Percentiles rank a stretch among this genome's conserved stretches.
Evolutionary conservation across 768 basidiomycete species (phyloP).

Genomic region (Suillus alpinus): DNA sequence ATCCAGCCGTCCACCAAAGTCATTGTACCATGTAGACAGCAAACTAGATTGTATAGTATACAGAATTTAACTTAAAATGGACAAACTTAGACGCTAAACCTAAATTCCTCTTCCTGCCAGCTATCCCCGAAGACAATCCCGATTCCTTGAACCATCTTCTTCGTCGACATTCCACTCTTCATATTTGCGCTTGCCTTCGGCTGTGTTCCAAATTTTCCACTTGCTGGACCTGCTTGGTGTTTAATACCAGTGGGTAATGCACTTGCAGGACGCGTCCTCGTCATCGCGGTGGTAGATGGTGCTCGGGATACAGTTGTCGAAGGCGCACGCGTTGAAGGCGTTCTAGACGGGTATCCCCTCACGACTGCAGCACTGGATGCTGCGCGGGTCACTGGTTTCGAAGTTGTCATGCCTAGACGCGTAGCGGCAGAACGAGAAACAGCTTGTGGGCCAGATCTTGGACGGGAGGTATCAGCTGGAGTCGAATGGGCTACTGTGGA

Average conservation of each 20-base stretch:
- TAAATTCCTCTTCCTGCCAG: conserved; percentile 28
- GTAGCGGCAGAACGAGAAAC: neutral
- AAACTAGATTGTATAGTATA: neutral
- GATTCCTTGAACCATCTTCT: conserved; percentile 28
- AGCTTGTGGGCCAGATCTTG: neutral
- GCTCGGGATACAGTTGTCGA: conserved; percentile 12
- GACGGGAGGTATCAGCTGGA: neutral
- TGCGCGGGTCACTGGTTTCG: neutral
- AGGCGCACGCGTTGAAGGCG: conserved; percentile 8
- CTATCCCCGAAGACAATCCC: conserved; percentile 26
- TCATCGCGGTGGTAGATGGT: conserved; percentile 7
- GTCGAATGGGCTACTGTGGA: neutral
- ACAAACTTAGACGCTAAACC: conserved; percentile 20
- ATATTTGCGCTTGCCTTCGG: neutral
- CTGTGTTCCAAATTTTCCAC: neutral
- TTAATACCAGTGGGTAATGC: neutral
- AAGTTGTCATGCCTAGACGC: neutral
- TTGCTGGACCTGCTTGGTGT: neutral
- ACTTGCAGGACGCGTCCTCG: conserved; percentile 13
- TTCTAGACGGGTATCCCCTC: conserved; percentile 1
- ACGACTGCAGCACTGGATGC: neutral
- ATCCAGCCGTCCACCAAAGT: neutral
- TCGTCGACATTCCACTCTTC: conserved; percentile 23
- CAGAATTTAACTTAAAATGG: conserved; percentile 3
- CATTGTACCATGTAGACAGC: neutral